These are phyloP conservation scores for Calonectria pseudoturangicola DNA, from an alignment of 2,329 filamentous ascomycete genomes.

Conservation along the genomic window DNA sequence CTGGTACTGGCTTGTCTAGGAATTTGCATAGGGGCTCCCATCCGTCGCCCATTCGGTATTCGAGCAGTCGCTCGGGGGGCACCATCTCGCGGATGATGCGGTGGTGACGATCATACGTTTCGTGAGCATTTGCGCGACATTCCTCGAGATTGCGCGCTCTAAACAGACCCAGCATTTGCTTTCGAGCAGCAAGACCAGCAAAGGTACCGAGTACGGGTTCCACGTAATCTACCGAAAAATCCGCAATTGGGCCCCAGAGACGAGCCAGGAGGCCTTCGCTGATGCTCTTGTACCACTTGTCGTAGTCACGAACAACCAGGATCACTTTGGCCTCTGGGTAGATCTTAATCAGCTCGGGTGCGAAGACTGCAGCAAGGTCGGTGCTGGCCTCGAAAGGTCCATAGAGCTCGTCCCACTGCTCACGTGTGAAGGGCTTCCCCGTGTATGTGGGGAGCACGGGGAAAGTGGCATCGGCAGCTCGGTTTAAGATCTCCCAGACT, in stretches of 20 bases:
- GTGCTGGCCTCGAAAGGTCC: slow-evolving; percentile 56
- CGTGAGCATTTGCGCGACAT: slow-evolving; percentile 47
- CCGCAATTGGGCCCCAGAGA: slow-evolving; percentile 45
- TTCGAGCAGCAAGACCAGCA: slow-evolving; percentile 51
- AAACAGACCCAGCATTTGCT: slow-evolving; percentile 56
- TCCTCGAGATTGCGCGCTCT: slow-evolving; percentile 49
- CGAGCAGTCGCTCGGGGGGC: slow-evolving; percentile 52
- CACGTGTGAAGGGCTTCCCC: slow-evolving; percentile 51
- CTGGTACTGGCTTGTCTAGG: slow-evolving; percentile 57
- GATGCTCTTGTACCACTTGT: slow-evolving; percentile 58
- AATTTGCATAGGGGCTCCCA: slow-evolving; percentile 63
- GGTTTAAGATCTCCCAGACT: slow-evolving; percentile 51
- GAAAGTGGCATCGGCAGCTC: slow-evolving; percentile 57
- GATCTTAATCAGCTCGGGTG: slow-evolving; percentile 52
- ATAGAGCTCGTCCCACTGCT: slow-evolving; percentile 60
- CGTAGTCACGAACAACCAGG: slow-evolving; percentile 56
- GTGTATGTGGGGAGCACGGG: slow-evolving; percentile 53
- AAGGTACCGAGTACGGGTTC: slow-evolving; percentile 58
- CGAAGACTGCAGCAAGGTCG: slow-evolving; percentile 56
- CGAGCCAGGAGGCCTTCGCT: slow-evolving; percentile 55
- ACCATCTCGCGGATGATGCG: slow-evolving; percentile 54
- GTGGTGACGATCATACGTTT: slow-evolving; percentile 57
- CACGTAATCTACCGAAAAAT: slow-evolving; percentile 46
- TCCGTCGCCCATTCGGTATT: slow-evolving; percentile 58
- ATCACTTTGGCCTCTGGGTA: slow-evolving; percentile 61